These are phyloP conservation scores for Durio zibethinus DNA, from an alignment of 345 rosid genomes.

Conservation along the genomic window DNA sequence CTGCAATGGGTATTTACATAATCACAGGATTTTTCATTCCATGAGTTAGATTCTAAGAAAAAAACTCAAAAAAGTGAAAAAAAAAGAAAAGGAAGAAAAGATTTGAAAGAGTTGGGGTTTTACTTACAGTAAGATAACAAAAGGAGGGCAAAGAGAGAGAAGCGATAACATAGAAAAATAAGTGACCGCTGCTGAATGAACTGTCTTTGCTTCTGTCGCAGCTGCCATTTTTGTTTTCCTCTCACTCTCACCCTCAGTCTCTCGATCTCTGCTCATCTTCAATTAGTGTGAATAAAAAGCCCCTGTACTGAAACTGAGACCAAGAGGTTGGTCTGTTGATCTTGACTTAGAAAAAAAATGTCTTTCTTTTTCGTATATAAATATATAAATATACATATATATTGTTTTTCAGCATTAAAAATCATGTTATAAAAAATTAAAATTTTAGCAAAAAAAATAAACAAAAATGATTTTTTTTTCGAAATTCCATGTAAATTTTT, in stretches of 20 bases:
- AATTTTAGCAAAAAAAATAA: too few relatives aligned
- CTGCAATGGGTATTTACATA: not conserved
- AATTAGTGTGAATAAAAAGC: too few relatives aligned
- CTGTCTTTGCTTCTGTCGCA: constrained; percentile 49
- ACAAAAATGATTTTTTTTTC: too few relatives aligned
- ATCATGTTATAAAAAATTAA: too few relatives aligned
- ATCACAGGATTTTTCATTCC: not conserved
- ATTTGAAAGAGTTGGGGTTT: not conserved
- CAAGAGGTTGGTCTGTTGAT: too few relatives aligned
- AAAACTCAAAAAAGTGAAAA: not conserved
- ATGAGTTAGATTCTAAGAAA: not conserved
- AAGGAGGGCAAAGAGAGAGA: constrained; percentile 82
- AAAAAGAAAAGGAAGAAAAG: not conserved
- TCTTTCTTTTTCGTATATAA: too few relatives aligned
- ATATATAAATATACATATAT: too few relatives aligned
- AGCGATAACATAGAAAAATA: constrained; percentile 83
- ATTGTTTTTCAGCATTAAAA: too few relatives aligned
- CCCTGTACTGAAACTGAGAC: too few relatives aligned
- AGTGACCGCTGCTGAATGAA: constrained; percentile 74
- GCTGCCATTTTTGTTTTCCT: not conserved
- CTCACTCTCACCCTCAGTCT: not conserved
- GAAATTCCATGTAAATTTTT: too few relatives aligned
- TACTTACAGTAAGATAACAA: constrained; percentile 84
- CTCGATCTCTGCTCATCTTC: not conserved
- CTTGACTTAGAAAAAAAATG: too few relatives aligned